These are phyloP conservation scores for Helicocarpus griseus DNA, from an alignment of 2,329 filamentous ascomycete species.

Conservation along the genomic window DNA sequence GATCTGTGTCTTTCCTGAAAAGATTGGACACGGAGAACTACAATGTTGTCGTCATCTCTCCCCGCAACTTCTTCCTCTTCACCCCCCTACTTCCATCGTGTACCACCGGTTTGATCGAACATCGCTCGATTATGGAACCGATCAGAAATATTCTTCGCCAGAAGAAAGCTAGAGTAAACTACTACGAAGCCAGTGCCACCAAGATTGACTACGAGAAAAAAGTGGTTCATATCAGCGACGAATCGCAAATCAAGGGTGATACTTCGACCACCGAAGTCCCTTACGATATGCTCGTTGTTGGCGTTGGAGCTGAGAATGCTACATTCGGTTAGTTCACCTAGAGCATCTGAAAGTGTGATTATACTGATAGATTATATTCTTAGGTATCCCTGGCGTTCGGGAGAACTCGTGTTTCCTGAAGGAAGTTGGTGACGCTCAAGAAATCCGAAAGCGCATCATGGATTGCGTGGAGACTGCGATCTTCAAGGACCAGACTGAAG, in stretches of 20 bases:
- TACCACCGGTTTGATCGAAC: slow-evolving; percentile 94
- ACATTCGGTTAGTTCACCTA: slow-evolving; percentile 62
- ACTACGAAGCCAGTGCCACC: slow-evolving; percentile 94
- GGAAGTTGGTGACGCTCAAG: slow-evolving; percentile 92
- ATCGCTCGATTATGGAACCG: slow-evolving; percentile 99
- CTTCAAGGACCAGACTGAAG: slow-evolving; percentile 86
- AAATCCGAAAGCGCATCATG: slow-evolving; percentile 98
- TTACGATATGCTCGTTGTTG: slow-evolving; percentile 96
- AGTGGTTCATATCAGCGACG: slow-evolving; percentile 80
- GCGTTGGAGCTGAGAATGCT: slow-evolving; percentile 95
- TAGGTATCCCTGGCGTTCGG: slow-evolving; percentile 78
- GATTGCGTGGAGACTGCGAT: slow-evolving; percentile 97
- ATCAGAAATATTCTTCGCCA: slow-evolving; percentile 90
- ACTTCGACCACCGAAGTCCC: slow-evolving; percentile 76
- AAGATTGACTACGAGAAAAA: slow-evolving; percentile 90
- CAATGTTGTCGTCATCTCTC: slow-evolving; percentile 95
- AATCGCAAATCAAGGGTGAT: slow-evolving; percentile 83
- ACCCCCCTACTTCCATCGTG: slow-evolving; percentile 94
- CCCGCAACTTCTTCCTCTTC: slow-evolving; percentile 99
- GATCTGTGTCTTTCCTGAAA: slow-evolving; percentile 90
- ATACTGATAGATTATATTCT: neutral
- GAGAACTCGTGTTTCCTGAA: slow-evolving; percentile 98
- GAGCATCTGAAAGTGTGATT: neutral
- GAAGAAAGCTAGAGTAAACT: slow-evolving; percentile 88
- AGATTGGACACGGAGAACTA: slow-evolving; percentile 98